Evolutionary conservation across 2,329 filamentous ascomycete genomes (phyloP).

Genomic region (Teratosphaeria zuluensis): DNA sequence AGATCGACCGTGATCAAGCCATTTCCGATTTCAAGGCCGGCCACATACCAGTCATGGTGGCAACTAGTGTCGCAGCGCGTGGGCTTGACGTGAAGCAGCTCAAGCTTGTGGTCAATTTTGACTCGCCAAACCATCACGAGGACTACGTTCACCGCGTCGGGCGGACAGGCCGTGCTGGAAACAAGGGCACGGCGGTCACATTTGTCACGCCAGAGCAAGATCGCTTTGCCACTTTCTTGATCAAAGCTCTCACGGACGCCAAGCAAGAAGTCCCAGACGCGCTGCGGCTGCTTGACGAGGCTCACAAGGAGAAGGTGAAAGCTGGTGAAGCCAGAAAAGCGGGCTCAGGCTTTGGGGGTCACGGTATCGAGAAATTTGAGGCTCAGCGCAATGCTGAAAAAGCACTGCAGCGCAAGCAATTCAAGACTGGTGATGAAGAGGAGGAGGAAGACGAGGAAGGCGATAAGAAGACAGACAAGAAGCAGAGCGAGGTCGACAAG

Average conservation of each 20-base stretch:
- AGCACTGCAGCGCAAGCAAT: conserved; percentile 75
- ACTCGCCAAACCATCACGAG: conserved; percentile 86
- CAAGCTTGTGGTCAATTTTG: conserved; percentile 92
- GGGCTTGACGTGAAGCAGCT: conserved; percentile 93
- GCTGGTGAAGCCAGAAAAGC: conserved; percentile 78
- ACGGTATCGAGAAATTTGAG: conserved; percentile 84
- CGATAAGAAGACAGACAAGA: conserved; percentile 39
- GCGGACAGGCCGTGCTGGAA: conserved; percentile 86
- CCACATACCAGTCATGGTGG: conserved; percentile 78
- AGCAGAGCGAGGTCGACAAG: conserved; percentile 39
- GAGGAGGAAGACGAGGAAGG: conserved; percentile 54
- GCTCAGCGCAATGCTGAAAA: conserved; percentile 82
- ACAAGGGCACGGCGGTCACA: conserved; percentile 88
- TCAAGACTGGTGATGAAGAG: conserved; percentile 80
- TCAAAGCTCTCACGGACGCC: conserved; percentile 86
- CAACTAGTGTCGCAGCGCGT: conserved; percentile 89
- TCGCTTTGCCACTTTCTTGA: conserved; percentile 77
- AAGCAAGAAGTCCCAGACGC: conserved; percentile 70
- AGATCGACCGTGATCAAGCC: conserved; percentile 83
- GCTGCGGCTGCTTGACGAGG: conserved; percentile 50
- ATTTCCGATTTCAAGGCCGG: conserved; percentile 92
- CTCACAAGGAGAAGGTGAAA: conserved; percentile 84
- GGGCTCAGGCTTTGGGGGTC: conserved; percentile 84
- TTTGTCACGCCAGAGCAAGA: conserved; percentile 89
- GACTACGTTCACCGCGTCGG: conserved; percentile 90